phyloP scores from a whole-genome alignment of 116 monocot species.

The Zostera marina region DNA sequence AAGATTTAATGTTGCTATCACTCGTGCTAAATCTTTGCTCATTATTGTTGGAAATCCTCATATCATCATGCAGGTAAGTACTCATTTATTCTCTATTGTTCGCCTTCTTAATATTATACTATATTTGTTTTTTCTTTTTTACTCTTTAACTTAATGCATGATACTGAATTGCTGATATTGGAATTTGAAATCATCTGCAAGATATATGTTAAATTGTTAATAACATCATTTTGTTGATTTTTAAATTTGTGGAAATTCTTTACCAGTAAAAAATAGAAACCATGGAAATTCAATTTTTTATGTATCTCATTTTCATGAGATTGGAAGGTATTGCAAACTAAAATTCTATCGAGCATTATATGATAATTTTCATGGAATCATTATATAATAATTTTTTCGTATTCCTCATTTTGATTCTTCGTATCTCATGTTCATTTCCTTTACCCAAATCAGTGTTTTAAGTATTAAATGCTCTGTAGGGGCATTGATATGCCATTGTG shows the following conservation, averaged over 20 bases:
- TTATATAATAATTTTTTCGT: too few species aligned
- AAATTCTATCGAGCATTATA: too few species aligned
- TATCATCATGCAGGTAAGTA: conserved; percentile 53
- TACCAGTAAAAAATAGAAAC: too few species aligned
- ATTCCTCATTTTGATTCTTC: too few species aligned
- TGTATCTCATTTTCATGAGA: too few species aligned
- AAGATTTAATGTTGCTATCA: conserved; percentile 86
- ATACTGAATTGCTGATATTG: background rate
- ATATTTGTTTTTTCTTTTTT: background rate
- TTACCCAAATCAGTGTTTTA: background rate
- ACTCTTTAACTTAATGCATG: background rate
- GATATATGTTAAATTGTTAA: background rate
- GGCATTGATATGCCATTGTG: background rate
- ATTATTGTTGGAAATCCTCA: conserved; percentile 91
- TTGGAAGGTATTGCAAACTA: too few species aligned
- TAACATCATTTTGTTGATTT: background rate
- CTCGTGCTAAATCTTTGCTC: conserved; percentile 80
- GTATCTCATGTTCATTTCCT: too few species aligned
- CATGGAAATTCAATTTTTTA: too few species aligned
- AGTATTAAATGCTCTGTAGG: background rate
- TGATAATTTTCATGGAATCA: too few species aligned
- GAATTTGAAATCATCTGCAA: background rate
- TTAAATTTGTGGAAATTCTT: too few species aligned
- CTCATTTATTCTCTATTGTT: background rate
- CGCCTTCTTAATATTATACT: background rate